phyloP scores from a whole-genome alignment of 2,329 filamentous ascomycete genomes.

The Clarireedia homoeocarpa region DNA sequence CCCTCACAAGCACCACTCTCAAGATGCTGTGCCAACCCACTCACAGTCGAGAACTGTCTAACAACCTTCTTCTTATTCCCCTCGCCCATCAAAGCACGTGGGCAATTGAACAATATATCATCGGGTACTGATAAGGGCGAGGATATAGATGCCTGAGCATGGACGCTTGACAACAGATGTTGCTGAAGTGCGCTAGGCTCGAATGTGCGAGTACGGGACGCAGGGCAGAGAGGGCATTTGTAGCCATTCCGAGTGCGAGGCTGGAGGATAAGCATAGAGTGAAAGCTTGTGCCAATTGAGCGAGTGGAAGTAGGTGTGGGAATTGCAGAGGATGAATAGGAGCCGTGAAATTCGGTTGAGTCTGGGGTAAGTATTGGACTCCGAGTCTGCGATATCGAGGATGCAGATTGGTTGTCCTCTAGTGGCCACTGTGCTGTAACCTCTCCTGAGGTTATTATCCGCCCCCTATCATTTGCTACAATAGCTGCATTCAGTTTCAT shows the following conservation, averaged over 20 bases:
- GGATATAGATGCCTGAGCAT: too few relatives aligned
- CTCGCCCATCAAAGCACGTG: constrained; percentile 10
- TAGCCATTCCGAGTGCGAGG: constrained; percentile 3
- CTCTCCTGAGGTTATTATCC: neutral
- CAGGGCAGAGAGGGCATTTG: neutral
- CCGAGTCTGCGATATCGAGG: constrained; percentile 11
- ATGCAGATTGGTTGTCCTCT: constrained; percentile 6
- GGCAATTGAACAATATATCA: neutral
- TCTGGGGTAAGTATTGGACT: constrained; percentile 12
- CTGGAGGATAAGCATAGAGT: constrained; percentile 1
- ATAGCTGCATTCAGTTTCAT: too few relatives aligned
- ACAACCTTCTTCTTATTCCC: constrained; percentile 1
- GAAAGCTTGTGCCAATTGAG: constrained; percentile 7
- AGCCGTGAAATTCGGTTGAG: constrained; percentile 12
- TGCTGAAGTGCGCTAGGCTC: too few relatives aligned
- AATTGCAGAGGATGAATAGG: constrained; percentile 10
- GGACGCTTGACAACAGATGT: too few relatives aligned
- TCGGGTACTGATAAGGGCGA: too few relatives aligned
- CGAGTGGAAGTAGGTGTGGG: constrained; percentile 10
- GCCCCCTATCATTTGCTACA: too few relatives aligned
- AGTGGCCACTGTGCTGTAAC: constrained; percentile 6
- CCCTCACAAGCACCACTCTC: constrained; percentile 13
- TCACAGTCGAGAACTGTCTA: constrained; percentile 10
- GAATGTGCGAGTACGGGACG: too few relatives aligned
- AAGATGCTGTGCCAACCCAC: constrained; percentile 11